Percentiles rank a stretch among this genome's conserved stretches.
These are phyloP conservation scores for Protomyces macrosporus DNA, from an alignment of 1,139 yeast species.

Conservation along the genomic window DNA sequence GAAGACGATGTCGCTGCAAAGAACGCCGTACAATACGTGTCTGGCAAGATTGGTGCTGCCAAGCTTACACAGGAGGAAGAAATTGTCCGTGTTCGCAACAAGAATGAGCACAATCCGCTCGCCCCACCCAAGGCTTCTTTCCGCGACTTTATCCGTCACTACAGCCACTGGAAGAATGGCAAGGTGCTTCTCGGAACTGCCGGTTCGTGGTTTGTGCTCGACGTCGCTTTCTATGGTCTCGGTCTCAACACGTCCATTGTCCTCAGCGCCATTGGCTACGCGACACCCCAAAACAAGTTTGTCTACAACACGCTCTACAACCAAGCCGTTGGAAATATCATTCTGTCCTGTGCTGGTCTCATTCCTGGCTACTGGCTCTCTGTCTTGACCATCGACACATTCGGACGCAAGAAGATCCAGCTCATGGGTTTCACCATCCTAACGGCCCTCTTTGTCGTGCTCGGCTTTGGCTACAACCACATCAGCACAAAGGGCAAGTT, in stretches of 20 bases:
- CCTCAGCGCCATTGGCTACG: constrained; percentile 78
- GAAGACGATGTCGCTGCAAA: constrained; percentile 48
- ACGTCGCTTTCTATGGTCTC: constrained; percentile 90
- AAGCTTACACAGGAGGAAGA: constrained; percentile 41
- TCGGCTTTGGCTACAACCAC: constrained; percentile 24
- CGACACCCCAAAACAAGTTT: constrained; percentile 49
- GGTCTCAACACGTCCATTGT: constrained; percentile 73
- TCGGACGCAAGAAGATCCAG: constrained; percentile 82
- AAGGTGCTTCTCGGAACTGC: constrained; percentile 88
- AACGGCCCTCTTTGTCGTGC: constrained; percentile 48
- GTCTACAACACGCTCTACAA: constrained; percentile 68
- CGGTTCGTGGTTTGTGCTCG: constrained; percentile 93
- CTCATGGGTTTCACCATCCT: constrained; percentile 63
- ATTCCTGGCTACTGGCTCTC: constrained; percentile 87
- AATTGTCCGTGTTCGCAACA: constrained; percentile 48
- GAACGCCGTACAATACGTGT: constrained; percentile 43
- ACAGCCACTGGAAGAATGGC: constrained; percentile 82
- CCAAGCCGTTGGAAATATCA: constrained; percentile 52
- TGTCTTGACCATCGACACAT: constrained; percentile 65
- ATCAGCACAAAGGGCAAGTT: constrained; percentile 49
- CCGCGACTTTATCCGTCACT: constrained; percentile 49
- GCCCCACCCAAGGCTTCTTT: constrained; percentile 49
- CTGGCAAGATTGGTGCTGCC: constrained; percentile 37
- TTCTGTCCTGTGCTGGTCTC: constrained; percentile 84
- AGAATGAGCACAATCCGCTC: constrained; percentile 52